Base-by-base conservation (phyloP, 148 eudicot genomes). In the Silene conica region DNA sequence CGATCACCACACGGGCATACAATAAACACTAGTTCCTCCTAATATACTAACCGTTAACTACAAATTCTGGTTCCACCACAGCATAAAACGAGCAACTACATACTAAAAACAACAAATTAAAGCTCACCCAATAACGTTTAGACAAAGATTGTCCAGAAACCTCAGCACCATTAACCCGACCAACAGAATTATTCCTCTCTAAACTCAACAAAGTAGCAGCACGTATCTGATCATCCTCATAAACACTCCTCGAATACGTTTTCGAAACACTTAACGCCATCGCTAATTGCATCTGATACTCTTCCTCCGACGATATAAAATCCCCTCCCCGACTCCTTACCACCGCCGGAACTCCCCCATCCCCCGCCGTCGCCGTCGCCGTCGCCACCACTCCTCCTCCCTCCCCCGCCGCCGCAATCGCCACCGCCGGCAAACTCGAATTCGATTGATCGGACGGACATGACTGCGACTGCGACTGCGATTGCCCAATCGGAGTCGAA, bases 251-350 rank as follows among this genome's bases (percentile, higher is more conserved):
- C 16, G 80, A 80, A 20, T 86, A 89, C 21, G 82, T 83, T 61
- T 85, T 87, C 1, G 99, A 96, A 12, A 87, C 99, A 63, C 99
- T 96, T 6, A 96, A 83, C 12, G 99, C 99, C 73, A 96, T 79
- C 77, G 99, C 99, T 56, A 96, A 83, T 76, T 96, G 99, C 63
- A 96, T 86, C 85, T 90, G 97, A 67, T 88, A 95, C 70, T 95
- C 98, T 83, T 95, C 98, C 76, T 95, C 98, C 9, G 98, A 88
- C 16, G 87, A 80, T 56, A 82, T 87, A 74, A 88, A 95, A 57
- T 95, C 97, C 23, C 61, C 76, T 10, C 75, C 55, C 9, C 69
- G 6, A 43, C 20, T 41, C 9, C 22, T 34, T 1, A 20, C 58
- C 67, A 28, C 25, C 71, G 46, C 22, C 14, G 7, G 55, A 41